phyloP scores from a whole-genome alignment of 78 protist species.

The Parvularia atlantis region DNA sequence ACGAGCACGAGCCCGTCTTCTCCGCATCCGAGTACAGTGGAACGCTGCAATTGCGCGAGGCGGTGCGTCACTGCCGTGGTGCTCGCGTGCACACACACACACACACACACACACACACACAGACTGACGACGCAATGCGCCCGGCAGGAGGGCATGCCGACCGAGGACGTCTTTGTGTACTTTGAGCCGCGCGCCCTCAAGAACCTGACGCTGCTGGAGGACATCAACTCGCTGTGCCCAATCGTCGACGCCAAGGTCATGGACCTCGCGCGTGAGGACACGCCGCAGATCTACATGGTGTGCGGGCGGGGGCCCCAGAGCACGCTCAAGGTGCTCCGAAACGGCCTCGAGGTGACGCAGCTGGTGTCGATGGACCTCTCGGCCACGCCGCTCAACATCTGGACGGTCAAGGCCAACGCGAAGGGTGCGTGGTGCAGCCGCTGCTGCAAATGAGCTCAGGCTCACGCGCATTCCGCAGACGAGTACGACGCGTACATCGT shows the following conservation, averaged over 20 bases:
- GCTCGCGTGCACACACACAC: not conserved
- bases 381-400: conserved; percentile 59
- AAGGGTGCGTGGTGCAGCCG: not conserved
- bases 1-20: too few relatives aligned
- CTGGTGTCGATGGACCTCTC: conserved; percentile 71
- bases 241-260: conserved; percentile 53
- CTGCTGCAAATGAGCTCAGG: not conserved
- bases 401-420: conserved; percentile 36
- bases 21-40: too few relatives aligned
- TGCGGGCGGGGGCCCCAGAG: conserved; percentile 73
- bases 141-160: too few relatives aligned
- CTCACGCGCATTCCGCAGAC: conserved; percentile 1
- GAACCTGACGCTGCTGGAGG: conserved; percentile 62
- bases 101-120: not conserved
- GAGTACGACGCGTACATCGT: conserved; percentile 65
- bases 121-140: not conserved
- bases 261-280: conserved; percentile 45
- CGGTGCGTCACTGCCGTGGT: not conserved
- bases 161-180: not conserved
- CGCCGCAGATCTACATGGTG: conserved; percentile 54
- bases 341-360: conserved; percentile 72
- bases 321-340: conserved; percentile 70
- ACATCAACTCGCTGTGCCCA: conserved; percentile 68
- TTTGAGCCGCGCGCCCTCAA: conserved; percentile 51
- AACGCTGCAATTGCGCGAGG: too few relatives aligned